phyloP scores from a whole-genome alignment of 2,329 filamentous ascomycete species.

The Teratosphaeria pseudoeucalypti region DNA sequence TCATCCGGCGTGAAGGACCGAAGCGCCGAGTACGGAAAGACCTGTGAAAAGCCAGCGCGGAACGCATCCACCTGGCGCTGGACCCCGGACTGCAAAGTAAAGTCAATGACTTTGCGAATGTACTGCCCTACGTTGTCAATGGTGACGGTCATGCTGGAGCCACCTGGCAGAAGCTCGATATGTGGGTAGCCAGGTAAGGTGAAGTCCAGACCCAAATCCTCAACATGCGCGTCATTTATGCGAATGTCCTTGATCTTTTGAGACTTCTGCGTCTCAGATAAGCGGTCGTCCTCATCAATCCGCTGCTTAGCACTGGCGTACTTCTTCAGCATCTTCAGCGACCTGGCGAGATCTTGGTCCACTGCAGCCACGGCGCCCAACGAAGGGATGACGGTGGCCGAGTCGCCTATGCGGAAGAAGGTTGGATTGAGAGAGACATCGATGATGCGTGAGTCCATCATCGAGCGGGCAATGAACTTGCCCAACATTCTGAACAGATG shows the following conservation, averaged over 20 bases:
- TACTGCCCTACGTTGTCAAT: conserved; percentile 89
- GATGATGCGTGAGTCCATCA: conserved; percentile 97
- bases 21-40: conserved; percentile 88
- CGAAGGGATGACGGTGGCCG: conserved; percentile 61
- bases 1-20: conserved; percentile 92
- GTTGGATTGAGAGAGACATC: conserved; percentile 95
- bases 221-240: conserved; percentile 66
- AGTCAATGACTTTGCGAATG: conserved; percentile 79
- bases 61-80: conserved; percentile 85
- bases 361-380: conserved; percentile 83
- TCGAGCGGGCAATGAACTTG: conserved; percentile 93
- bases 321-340: conserved; percentile 75
- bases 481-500: conserved; percentile 87
- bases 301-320: conserved; percentile 75
- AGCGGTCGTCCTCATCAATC: conserved; percentile 60
- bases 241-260: conserved; percentile 57
- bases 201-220: conserved; percentile 87
- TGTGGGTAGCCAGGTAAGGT: conserved; percentile 83
- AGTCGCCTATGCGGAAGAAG: conserved; percentile 88
- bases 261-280: conserved; percentile 61
- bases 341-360: conserved; percentile 75
- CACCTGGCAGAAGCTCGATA: conserved; percentile 71
- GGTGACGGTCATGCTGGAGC: conserved; percentile 63
- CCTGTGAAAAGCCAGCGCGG: conserved; percentile 80
- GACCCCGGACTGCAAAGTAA: conserved; percentile 83